phyloP scores from a whole-genome alignment of 345 rosid species.

The Nasturtium officinale region DNA sequence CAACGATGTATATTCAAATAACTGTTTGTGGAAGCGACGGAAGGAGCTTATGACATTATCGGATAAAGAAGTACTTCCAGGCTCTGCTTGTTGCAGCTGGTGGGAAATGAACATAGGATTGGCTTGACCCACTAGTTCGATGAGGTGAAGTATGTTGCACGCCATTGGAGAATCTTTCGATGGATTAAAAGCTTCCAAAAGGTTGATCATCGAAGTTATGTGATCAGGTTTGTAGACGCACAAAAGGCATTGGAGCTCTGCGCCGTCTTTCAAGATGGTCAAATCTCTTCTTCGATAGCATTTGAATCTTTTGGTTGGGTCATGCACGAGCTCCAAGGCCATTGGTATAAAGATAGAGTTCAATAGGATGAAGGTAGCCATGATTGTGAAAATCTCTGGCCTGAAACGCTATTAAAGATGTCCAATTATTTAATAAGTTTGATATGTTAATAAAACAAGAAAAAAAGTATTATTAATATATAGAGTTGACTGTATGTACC shows the following conservation, averaged over 20 bases:
- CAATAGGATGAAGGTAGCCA: slow-evolving; percentile 19
- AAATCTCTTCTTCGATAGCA: slow-evolving; percentile 49
- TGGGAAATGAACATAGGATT: slow-evolving; percentile 58
- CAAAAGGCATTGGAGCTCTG: slow-evolving; percentile 49
- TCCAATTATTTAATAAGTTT: background rate
- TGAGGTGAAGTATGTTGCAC: slow-evolving; percentile 54
- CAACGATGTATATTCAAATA: background rate
- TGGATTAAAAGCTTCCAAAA: slow-evolving; percentile 42
- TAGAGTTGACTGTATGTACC: slow-evolving; percentile 36
- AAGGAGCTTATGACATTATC: slow-evolving; percentile 48
- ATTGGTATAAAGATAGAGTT: slow-evolving; percentile 48
- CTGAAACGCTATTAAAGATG: slow-evolving; percentile 18
- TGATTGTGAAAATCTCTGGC: slow-evolving; percentile 37
- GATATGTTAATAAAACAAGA: background rate
- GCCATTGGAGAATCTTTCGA: slow-evolving; percentile 42
- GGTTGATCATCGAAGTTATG: slow-evolving; percentile 33
- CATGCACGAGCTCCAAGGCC: slow-evolving; percentile 49
- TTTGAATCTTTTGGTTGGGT: slow-evolving; percentile 55
- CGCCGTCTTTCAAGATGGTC: slow-evolving; percentile 24
- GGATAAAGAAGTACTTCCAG: slow-evolving; percentile 37
- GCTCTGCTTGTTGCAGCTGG: slow-evolving; percentile 39
- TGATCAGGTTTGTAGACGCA: slow-evolving; percentile 57
- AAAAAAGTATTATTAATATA: background rate
- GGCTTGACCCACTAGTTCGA: slow-evolving; percentile 53
- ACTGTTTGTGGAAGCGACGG: slow-evolving; percentile 14